Base-by-base conservation (phyloP, 805 yeast species). In the Saturnispora dispora region DNA sequence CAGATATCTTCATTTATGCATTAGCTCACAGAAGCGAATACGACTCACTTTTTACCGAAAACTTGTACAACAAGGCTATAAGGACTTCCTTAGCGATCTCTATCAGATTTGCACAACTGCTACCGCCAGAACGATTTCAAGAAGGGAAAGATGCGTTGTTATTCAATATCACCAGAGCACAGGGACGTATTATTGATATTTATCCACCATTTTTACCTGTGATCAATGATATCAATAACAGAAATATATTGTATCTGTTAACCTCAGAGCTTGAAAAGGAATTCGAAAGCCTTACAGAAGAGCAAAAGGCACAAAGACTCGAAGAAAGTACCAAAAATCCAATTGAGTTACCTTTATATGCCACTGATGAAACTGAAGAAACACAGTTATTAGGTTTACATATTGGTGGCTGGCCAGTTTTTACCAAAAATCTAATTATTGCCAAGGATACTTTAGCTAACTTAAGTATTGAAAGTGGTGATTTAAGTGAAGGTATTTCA, bases 391-490 rank as follows among this genome's bases (percentile, higher is more conserved):
- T 60, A 30, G 57, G 55, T 3, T 50, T 59, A 8, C 57, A 55
- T 33, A 56, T 57, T 5, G 58, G 55, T n/a, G 67, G 61, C 1
- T 64, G 68, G 68, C 65, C 66, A 5, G 52, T 50, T 2, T 64
- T 62, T 43, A 46, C 62, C 5, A 55, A 58, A 37, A 57, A 55
- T 20, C 52, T 64, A 23, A 53, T 60, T 3, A 53, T 58, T 27
- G 62, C 65, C 2, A 55, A 63, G 36, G 64, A 62, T 47, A 35
- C 55, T 11, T 60, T 59, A 33, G 58, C 66, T 9, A 60, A 62
- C 42, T 40, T 62, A 11, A 54, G 63, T 43, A 53, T 63, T n/a
- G 56, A 60, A 36, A 55, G 57, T 22, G 63, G 60, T 17, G 60
- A 56, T 41, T 49, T 57, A 15, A 45, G 54, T 13, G 58, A 58